Percentiles rank a stretch among this genome's conserved stretches.
Evolutionary conservation across 495 filamentous ascomycete species (phyloP).

Genomic region (Daldinia caldariorum): DNA sequence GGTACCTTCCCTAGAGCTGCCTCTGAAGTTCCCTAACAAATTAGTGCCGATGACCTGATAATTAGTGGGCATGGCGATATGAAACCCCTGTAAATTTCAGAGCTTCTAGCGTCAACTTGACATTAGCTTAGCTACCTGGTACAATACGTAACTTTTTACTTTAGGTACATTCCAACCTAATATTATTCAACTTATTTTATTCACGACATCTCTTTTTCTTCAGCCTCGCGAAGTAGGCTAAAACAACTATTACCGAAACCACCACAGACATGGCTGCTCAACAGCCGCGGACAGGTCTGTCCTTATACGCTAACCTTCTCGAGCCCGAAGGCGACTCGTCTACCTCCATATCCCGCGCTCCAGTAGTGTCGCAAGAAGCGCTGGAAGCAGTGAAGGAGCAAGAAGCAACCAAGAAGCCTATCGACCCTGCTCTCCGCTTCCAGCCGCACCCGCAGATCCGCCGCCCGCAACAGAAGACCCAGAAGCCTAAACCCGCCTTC

Average conservation of each 20-base stretch:
- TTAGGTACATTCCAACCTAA: neutral
- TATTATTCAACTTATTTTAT: too few relatives aligned
- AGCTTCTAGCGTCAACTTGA: slow-evolving; percentile 20
- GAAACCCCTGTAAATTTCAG: slow-evolving; percentile 26
- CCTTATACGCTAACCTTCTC: slow-evolving; percentile 67
- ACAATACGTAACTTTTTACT: slow-evolving; percentile 10
- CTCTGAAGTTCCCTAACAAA: slow-evolving; percentile 12
- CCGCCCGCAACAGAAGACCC: slow-evolving; percentile 72
- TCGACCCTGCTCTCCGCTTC: slow-evolving; percentile 85
- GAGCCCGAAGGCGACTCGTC: slow-evolving; percentile 51
- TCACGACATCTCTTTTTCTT: too few relatives aligned
- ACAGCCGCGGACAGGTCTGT: slow-evolving; percentile 56
- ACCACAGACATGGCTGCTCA: slow-evolving; percentile 43
- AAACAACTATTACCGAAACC: neutral
- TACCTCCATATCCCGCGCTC: slow-evolving; percentile 74
- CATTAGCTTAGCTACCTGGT: too few relatives aligned
- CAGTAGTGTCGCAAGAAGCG: slow-evolving; percentile 73
- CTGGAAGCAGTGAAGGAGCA: slow-evolving; percentile 63
- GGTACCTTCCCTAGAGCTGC: neutral
- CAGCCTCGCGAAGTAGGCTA: slow-evolving; percentile 12
- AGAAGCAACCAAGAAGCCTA: slow-evolving; percentile 72
- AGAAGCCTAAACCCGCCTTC: slow-evolving; percentile 73
- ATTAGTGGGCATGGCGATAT: slow-evolving; percentile 33
- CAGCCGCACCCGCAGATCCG: slow-evolving; percentile 69
- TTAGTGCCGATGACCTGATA: slow-evolving; percentile 24